phyloP scores from a whole-genome alignment of 495 filamentous ascomycete species.

The Lasiosphaeriaceae sp. region DNA sequence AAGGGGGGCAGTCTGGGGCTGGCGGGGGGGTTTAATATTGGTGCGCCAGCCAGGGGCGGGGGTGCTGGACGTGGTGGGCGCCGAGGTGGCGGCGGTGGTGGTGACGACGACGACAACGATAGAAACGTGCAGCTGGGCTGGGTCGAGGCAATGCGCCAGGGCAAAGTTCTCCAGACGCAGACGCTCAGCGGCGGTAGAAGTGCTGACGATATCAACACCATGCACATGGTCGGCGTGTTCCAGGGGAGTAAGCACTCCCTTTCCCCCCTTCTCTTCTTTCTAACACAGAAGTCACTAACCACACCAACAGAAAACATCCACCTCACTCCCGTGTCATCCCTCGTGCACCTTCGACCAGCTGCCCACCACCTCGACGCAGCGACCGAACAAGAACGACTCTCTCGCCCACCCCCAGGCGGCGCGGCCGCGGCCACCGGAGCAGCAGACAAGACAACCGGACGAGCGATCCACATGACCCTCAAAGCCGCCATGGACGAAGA shows the following conservation, averaged over 20 bases:
- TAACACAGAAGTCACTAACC: not conserved
- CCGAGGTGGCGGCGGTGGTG: conserved; percentile 13
- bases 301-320: conserved; percentile 40
- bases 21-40: conserved; percentile 45
- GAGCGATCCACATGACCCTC: conserved; percentile 51
- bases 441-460: conserved; percentile 19
- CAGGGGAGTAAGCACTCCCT: conserved; percentile 36
- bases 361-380: conserved; percentile 46
- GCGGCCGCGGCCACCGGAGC: conserved; percentile 15
- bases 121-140: conserved; percentile 33
- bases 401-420: conserved; percentile 23
- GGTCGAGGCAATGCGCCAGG: conserved; percentile 41
- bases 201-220: conserved; percentile 31
- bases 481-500: conserved; percentile 41
- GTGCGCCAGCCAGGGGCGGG: conserved; percentile 17
- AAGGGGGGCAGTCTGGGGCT: conserved; percentile 45
- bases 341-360: conserved; percentile 44
- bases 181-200: conserved; percentile 40
- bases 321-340: conserved; percentile 41
- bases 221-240: conserved; percentile 48
- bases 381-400: conserved; percentile 40
- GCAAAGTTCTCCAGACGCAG: conserved; percentile 40
- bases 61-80: conserved; percentile 7
- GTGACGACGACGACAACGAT: conserved; percentile 11
- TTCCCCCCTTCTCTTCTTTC: too few relatives aligned